These are phyloP conservation scores for Sporothrix protearum DNA, from an alignment of 2,329 filamentous ascomycete genomes.

Conservation along the genomic window DNA sequence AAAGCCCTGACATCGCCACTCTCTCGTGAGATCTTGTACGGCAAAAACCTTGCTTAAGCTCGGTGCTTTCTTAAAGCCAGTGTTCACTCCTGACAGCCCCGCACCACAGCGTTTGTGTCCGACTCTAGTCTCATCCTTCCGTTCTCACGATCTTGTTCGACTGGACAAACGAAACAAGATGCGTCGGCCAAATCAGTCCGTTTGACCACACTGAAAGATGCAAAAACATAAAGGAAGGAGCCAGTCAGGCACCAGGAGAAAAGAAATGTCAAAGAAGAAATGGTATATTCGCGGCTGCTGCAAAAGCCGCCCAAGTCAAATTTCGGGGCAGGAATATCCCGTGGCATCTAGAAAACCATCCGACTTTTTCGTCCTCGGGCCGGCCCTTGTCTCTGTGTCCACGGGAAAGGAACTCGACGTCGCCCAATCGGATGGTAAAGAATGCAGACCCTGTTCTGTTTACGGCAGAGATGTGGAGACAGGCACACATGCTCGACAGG, in stretches of 20 bases:
- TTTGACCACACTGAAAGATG: not conserved
- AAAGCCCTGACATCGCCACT: not conserved
- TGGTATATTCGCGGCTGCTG: not conserved
- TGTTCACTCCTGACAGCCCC: not conserved
- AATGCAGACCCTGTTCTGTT: not conserved
- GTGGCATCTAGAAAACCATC: not conserved
- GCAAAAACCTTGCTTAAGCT: not conserved
- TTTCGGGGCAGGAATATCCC: not conserved
- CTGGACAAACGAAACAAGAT: not conserved
- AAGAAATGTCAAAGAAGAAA: not conserved
- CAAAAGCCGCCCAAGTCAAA: not conserved
- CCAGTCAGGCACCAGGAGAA: not conserved
- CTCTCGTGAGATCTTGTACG: not conserved
- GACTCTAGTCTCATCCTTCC: not conserved
- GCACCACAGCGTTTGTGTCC: too few relatives aligned
- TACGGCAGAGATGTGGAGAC: not conserved
- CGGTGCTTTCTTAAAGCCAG: not conserved
- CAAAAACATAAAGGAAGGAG: not conserved
- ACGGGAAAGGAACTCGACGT: not conserved
- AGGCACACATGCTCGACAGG: not conserved
- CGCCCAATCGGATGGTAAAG: not conserved
- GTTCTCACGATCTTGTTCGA: not conserved
- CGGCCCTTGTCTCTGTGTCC: conserved; percentile 21
- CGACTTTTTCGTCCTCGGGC: conserved; percentile 14
- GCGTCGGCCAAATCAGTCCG: not conserved